Base-by-base conservation (phyloP, 371 early-diverging fungal species). In the Apophysomyces elegans region DNA sequence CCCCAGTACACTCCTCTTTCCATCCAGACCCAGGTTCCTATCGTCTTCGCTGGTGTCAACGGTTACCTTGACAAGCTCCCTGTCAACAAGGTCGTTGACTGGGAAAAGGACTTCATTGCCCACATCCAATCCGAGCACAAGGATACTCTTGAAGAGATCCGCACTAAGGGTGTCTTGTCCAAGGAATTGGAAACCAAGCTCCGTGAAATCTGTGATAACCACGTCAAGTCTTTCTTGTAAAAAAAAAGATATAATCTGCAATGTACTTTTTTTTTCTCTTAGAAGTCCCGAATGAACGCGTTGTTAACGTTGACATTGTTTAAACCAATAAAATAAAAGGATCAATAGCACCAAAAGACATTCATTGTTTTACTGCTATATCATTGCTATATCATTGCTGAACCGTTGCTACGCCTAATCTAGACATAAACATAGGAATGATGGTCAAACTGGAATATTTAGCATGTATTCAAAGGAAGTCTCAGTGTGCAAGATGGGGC, bases 61-160 rank as follows among this genome's bases (percentile, higher is more conserved):
- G 96, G 96, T 65, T 95, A 91, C 93, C 87, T 96, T 56, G 96
- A 96, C 88, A 95, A 96, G 89, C 80, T 96, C 78, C 92, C 91
- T 64, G 91, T 91, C 73, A 86, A 90, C 83, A 87, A 89, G 73
- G 87, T 96, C 69, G 89, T 88, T 72, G 92, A 91, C 73, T 96
- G 93, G 77, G 96, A 96, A 85, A 76, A 26, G 32, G 32, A 26
- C 32, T 26, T 26, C 32, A 26, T 26, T 26, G 32, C 32, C 32
- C 32, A 26, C 32, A 26, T 26, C 32, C 32, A 26, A 26, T 26
- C 32, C 2, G 32, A 26, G 32, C 32, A 26, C 32, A 26, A 26
- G 32, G 32, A 26, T 26, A 26, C 32, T 26, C 32, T 95, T 66
- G 87, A 91, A 45, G 75, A 88, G 68, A 95, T 96, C 86, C 89